Evolutionary conservation across 768 basidiomycete species (phyloP).

Genomic region (Naematelia aurantialba): DNA sequence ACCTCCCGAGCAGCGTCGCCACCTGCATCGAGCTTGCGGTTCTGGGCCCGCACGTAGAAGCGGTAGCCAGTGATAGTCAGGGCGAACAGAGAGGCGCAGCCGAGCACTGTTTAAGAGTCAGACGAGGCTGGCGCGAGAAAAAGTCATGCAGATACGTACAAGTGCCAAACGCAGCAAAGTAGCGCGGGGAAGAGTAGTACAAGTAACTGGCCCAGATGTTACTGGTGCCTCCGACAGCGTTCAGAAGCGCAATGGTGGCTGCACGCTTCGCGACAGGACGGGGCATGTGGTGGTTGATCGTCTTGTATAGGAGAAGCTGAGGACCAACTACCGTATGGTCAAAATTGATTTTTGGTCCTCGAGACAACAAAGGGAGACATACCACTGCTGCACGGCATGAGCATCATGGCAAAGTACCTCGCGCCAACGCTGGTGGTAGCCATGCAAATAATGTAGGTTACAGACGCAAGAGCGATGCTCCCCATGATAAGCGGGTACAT

Average conservation of each 20-base stretch:
- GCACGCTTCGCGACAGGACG: conserved; percentile 44
- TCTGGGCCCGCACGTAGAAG: conserved; percentile 36
- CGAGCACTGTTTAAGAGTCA: conserved; percentile 21
- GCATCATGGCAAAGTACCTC: conserved; percentile 31
- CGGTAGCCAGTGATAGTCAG: conserved; percentile 32
- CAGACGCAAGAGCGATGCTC: too few species aligned
- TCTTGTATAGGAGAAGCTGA: conserved; percentile 44
- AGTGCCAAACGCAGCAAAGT: conserved; percentile 33
- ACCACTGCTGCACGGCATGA: conserved; percentile 28
- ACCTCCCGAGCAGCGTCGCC: conserved; percentile 12
- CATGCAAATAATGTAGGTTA: conserved; percentile 38
- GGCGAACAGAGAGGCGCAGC: conserved; percentile 21
- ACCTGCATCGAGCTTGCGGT: conserved; percentile 32
- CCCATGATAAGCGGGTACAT: too few species aligned
- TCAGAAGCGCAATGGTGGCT: conserved; percentile 39
- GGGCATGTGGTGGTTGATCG: conserved; percentile 36
- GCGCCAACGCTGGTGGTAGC: conserved; percentile 21
- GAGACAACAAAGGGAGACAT: too few species aligned
- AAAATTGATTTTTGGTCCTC: too few species aligned
- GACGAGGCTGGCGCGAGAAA: background rate
- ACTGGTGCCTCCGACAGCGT: conserved; percentile 43
- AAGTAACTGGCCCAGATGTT: conserved; percentile 31
- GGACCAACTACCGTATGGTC: conserved; percentile 28
- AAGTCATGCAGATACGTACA: conserved; percentile 30
- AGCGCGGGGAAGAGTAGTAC: conserved; percentile 30